A percentile compares a stretch with the other conserved stretches of the same genome.
Evolutionary conservation across 768 basidiomycete species (phyloP).

Genomic region (Gelatoporia subvermispora): DNA sequence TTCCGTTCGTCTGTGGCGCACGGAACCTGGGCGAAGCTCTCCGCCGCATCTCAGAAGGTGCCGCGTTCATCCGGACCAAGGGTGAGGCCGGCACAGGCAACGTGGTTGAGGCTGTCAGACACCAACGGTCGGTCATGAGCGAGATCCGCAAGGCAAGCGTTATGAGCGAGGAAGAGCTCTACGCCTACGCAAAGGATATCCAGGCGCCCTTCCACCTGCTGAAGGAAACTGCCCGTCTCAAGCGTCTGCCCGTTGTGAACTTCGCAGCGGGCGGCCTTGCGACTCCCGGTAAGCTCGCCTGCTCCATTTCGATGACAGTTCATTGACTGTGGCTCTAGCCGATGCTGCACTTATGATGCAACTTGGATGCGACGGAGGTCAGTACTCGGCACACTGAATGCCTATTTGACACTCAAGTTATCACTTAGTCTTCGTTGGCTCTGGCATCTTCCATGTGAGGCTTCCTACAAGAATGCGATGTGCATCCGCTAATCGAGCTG

Average conservation of each 20-base stretch:
- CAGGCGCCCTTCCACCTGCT: slow-evolving; percentile 92
- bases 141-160: slow-evolving; percentile 82
- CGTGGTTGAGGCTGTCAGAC: slow-evolving; percentile 91
- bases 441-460: slow-evolving; percentile 89
- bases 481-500: too few relatives aligned
- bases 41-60: slow-evolving; percentile 94
- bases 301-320: neutral
- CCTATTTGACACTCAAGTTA: slow-evolving; percentile 8
- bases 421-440: slow-evolving; percentile 86
- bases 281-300: slow-evolving; percentile 61
- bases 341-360: slow-evolving; percentile 99
- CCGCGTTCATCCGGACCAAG: slow-evolving; percentile 98
- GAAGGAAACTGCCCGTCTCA: slow-evolving; percentile 92
- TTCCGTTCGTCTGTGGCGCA: slow-evolving; percentile 95
- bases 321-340: slow-evolving; percentile 37
- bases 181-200: slow-evolving; percentile 87
- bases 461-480: slow-evolving; percentile 7
- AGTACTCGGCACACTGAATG: slow-evolving; percentile 20
- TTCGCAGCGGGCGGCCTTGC: slow-evolving; percentile 95
- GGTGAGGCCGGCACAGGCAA: slow-evolving; percentile 89
- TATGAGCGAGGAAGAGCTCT: slow-evolving; percentile 95
- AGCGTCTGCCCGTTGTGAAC: slow-evolving; percentile 91
- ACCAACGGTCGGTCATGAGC: slow-evolving; percentile 76
- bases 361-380: slow-evolving; percentile 93
- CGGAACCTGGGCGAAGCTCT: slow-evolving; percentile 94